phyloP scores from a whole-genome alignment of 352 stramenopile genomes.

The Globisporangium abappressorium region DNA sequence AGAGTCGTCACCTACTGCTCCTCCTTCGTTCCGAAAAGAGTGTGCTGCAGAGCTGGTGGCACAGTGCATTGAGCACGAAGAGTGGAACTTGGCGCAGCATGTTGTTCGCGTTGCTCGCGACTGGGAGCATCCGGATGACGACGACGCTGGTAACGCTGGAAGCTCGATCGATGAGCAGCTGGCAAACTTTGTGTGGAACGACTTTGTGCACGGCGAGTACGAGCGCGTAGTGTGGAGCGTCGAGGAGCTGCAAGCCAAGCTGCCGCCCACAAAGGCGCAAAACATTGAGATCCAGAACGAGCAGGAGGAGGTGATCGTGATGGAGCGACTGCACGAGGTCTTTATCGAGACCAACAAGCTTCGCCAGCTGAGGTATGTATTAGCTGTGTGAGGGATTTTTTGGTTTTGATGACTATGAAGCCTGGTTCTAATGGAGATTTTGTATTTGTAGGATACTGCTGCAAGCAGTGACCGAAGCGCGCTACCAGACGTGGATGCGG shows the following conservation, averaged over 20 bases:
- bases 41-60: constrained; percentile 60
- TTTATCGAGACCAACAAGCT: constrained; percentile 47
- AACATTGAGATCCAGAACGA: constrained; percentile 24
- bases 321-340: constrained; percentile 32
- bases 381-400: background rate
- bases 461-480: constrained; percentile 53
- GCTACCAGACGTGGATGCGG: constrained; percentile 42
- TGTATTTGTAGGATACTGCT: constrained; percentile 33
- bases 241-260: constrained; percentile 57
- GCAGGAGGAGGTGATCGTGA: constrained; percentile 23
- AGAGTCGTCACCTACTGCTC: constrained; percentile 43
- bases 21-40: constrained; percentile 37
- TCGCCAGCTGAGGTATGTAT: constrained; percentile 34
- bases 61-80: constrained; percentile 74
- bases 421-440: background rate
- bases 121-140: constrained; percentile 49
- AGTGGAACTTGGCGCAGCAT: constrained; percentile 69
- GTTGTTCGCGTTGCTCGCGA: constrained; percentile 80
- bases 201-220: constrained; percentile 56
- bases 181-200: constrained; percentile 44
- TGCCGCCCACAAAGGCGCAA: constrained; percentile 30
- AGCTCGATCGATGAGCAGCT: constrained; percentile 62
- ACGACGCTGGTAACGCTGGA: constrained; percentile 16
- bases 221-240: constrained; percentile 66
- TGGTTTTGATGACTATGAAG: background rate